A percentile compares a stretch with the other conserved stretches of the same genome.
phyloP scores from a whole-genome alignment of 169 alveolate species.

The Miamiensis avidus region DNA sequence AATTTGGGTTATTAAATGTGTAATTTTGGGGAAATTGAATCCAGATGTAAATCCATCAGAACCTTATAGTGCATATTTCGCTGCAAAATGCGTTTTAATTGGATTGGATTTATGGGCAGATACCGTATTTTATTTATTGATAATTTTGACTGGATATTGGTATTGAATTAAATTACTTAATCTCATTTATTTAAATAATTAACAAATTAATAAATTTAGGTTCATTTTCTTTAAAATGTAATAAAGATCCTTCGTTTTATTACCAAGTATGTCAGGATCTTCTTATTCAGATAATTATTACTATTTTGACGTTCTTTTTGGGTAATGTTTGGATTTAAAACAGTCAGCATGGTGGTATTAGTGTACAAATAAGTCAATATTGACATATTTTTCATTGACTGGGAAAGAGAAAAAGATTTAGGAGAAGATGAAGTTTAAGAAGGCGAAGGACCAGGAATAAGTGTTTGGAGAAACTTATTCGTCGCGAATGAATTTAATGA shows the following conservation, averaged over 20 bases:
- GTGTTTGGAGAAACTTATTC: slow-evolving; percentile 74
- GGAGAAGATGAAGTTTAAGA: slow-evolving; percentile 53
- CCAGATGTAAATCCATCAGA: slow-evolving; percentile 13
- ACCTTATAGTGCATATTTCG: slow-evolving; percentile 2
- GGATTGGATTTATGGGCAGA: slow-evolving; percentile 38
- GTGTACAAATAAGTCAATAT: slow-evolving; percentile 13
- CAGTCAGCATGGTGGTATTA: slow-evolving; percentile 7
- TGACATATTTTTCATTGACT: slow-evolving; percentile 29
- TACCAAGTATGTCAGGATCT: slow-evolving; percentile 35
- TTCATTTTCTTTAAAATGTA: slow-evolving; percentile 68
- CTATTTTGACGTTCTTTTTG: slow-evolving; percentile 18
- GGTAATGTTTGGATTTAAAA: slow-evolving; percentile 25
- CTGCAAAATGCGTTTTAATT: slow-evolving; percentile 1
- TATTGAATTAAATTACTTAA: no score
- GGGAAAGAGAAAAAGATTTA: slow-evolving; percentile 46
- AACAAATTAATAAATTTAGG: not conserved
- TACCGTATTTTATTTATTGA: slow-evolving; percentile 50
- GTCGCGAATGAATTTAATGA: slow-evolving; percentile 73
- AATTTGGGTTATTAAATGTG: slow-evolving; percentile 4
- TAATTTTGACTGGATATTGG: slow-evolving; percentile 55
- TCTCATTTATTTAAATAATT: no score
- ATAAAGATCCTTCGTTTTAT: slow-evolving; percentile 48
- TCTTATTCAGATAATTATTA: not conserved
- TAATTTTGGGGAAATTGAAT: slow-evolving; percentile 18
- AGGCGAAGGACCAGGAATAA: slow-evolving; percentile 24